Percentiles rank a stretch among this genome's conserved stretches.
phyloP scores from a whole-genome alignment of 139 green algal genomes.

The Chlamydomonas urium region DNA sequence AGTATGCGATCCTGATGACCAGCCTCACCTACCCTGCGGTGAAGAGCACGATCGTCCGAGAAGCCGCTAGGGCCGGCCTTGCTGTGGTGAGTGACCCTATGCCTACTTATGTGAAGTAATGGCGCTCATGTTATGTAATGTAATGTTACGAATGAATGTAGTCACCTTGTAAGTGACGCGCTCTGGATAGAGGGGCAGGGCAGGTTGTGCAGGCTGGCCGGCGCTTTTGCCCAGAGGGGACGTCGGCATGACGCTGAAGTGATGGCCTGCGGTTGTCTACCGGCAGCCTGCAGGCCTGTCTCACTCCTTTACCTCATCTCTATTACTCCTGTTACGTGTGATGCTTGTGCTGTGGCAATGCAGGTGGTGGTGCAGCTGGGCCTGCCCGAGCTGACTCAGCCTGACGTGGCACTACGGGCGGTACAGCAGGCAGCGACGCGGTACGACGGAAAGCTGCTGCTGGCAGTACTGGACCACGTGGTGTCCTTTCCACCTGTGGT shows the following conservation, averaged over 20 bases:
- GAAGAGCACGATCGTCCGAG: slow-evolving; percentile 21
- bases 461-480: slow-evolving; percentile 57
- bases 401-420: slow-evolving; percentile 11
- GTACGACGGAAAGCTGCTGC: slow-evolving; percentile 17
- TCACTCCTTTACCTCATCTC: no score
- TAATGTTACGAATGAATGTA: no score
- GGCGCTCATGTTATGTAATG: no score
- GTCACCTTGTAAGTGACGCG: no score
- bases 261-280: no score
- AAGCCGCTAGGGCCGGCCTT: slow-evolving; percentile 17
- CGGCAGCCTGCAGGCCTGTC: no score
- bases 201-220: no score
- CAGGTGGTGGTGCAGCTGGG: slow-evolving; percentile 51
- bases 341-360: slow-evolving; percentile 14
- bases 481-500: slow-evolving; percentile 50
- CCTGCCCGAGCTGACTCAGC: slow-evolving; percentile 23
- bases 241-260: no score
- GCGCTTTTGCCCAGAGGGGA: no score
- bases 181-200: no score
- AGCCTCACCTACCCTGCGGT: slow-evolving; percentile 57
- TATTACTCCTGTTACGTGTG: no score
- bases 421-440: slow-evolving; percentile 9
- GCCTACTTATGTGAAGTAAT: no score
- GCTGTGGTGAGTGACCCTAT: slow-evolving; percentile 2
- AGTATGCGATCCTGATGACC: slow-evolving; percentile 41